Evolutionary conservation across 805 yeast species (phyloP).

Genomic region (Kazachstania psychrophila): DNA sequence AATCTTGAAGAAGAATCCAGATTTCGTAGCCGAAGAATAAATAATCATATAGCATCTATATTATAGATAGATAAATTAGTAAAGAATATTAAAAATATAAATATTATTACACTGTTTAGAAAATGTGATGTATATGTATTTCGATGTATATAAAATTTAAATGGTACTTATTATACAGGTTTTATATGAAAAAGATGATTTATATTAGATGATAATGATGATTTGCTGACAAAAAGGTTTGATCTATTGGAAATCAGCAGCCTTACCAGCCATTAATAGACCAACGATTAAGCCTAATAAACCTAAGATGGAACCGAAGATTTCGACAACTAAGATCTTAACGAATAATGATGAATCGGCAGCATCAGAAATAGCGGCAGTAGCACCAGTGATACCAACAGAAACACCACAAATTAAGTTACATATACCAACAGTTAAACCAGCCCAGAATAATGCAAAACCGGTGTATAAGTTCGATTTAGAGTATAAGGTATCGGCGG

Average conservation of each 20-base stretch:
- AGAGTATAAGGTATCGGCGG: conserved; percentile 53
- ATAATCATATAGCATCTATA: not conserved
- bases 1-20: conserved; percentile 84
- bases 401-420: conserved; percentile 95
- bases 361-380: conserved; percentile 97
- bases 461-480: conserved; percentile 89
- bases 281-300: conserved; percentile 95
- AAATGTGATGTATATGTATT: too few species aligned
- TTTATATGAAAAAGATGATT: not conserved
- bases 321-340: conserved; percentile 91
- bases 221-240: not conserved
- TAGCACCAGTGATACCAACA: conserved; percentile 94
- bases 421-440: conserved; percentile 86
- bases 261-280: conserved; percentile 92
- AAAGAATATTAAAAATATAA: too few species aligned
- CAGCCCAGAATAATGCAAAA: conserved; percentile 95
- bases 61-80: not conserved
- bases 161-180: too few species aligned
- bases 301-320: conserved; percentile 93
- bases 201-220: not conserved
- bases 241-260: conserved; percentile 67
- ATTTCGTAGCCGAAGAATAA: conserved; percentile 54
- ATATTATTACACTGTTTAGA: too few species aligned
- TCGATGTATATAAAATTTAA: not conserved
- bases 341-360: conserved; percentile 93